Evolutionary conservation across 371 early-diverging fungal species (phyloP).

Genomic region (Syncephalastrum sp.): DNA sequence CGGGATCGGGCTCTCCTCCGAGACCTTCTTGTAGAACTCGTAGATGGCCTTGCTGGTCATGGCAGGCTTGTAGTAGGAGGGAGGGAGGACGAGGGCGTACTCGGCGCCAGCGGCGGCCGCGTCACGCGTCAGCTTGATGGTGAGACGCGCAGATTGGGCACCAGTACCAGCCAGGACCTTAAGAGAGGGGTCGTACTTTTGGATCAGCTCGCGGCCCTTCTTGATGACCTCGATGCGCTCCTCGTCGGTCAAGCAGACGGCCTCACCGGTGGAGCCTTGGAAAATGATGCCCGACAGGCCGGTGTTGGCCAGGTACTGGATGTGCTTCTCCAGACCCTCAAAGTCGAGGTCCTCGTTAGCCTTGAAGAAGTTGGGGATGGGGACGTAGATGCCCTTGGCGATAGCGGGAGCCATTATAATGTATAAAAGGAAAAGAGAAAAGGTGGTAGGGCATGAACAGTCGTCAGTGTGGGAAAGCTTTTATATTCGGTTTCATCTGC

Average conservation of each 20-base stretch:
- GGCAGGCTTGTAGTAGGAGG: conserved; percentile 37
- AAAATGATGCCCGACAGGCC: conserved; percentile 48
- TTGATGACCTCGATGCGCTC: conserved; percentile 32
- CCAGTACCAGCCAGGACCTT: conserved; percentile 42
- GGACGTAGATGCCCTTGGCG: conserved; percentile 40
- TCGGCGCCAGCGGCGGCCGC: conserved; percentile 40
- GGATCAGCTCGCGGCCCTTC: conserved; percentile 24
- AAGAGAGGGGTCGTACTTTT: conserved; percentile 29
- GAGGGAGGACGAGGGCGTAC: conserved; percentile 39
- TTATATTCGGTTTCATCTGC: conserved; percentile 1
- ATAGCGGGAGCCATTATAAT: conserved; percentile 17
- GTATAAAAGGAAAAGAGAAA: conserved; percentile 4
- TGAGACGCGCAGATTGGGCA: conserved; percentile 33
- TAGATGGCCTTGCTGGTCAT: conserved; percentile 28
- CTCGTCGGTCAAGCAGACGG: conserved; percentile 36
- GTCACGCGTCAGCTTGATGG: conserved; percentile 30
- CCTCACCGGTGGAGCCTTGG: conserved; percentile 49
- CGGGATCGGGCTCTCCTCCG: conserved; percentile 44
- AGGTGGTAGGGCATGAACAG: conserved; percentile 1
- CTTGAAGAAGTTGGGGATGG: conserved; percentile 47
- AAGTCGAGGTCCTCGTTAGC: conserved; percentile 46
- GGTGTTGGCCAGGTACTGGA: conserved; percentile 33
- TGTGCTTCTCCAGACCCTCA: conserved; percentile 38
- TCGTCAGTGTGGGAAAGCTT: conserved; percentile 5
- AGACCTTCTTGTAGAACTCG: conserved; percentile 34